A percentile compares a stretch with the other conserved stretches of the same genome.
These are phyloP conservation scores for Aristolochia californica DNA, from an alignment of 164 flowering plant species.

Conservation along the genomic window DNA sequence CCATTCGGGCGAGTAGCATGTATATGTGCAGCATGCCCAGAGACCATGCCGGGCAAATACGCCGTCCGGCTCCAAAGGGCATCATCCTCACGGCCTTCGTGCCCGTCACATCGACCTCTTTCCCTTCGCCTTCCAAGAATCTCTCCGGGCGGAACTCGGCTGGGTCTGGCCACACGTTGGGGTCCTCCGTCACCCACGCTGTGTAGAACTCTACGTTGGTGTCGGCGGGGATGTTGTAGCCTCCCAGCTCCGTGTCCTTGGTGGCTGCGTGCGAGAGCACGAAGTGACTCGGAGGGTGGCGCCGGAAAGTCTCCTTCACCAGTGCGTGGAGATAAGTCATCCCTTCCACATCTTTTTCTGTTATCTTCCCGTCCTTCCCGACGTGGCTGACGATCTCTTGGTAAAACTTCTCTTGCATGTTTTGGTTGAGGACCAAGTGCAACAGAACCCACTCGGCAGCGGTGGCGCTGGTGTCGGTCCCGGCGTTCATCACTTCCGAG, in stretches of 20 bases:
- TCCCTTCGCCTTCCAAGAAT: conserved; percentile 64
- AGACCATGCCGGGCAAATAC: conserved; percentile 77
- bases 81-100: conserved; percentile 55
- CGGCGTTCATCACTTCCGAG: conserved; percentile 77
- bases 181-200: conserved; percentile 72
- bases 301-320: conserved; percentile 70
- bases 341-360: conserved; percentile 49
- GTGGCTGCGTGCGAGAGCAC: conserved; percentile 62
- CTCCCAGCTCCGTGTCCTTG: conserved; percentile 53
- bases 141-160: conserved; percentile 74
- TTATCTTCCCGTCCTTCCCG: conserved; percentile 37
- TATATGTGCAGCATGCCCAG: conserved; percentile 60
- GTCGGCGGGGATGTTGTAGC: conserved; percentile 56
- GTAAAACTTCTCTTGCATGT: conserved; percentile 55
- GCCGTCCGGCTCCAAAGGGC: conserved; percentile 84
- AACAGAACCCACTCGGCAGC: conserved; percentile 71
- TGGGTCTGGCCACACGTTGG: conserved; percentile 60
- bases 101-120: conserved; percentile 72
- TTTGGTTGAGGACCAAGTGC: conserved; percentile 53
- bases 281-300: conserved; percentile 91
- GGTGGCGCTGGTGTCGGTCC: conserved; percentile 87
- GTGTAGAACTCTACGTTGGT: conserved; percentile 72
- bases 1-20: conserved; percentile 67
- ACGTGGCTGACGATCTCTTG: conserved; percentile 43
- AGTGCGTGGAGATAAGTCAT: conserved; percentile 61